Evolutionary conservation across 2,329 filamentous ascomycete genomes (phyloP), one percentile per base, ranked within the genome.

Genomic region (Hypoxylon sp.): DNA sequence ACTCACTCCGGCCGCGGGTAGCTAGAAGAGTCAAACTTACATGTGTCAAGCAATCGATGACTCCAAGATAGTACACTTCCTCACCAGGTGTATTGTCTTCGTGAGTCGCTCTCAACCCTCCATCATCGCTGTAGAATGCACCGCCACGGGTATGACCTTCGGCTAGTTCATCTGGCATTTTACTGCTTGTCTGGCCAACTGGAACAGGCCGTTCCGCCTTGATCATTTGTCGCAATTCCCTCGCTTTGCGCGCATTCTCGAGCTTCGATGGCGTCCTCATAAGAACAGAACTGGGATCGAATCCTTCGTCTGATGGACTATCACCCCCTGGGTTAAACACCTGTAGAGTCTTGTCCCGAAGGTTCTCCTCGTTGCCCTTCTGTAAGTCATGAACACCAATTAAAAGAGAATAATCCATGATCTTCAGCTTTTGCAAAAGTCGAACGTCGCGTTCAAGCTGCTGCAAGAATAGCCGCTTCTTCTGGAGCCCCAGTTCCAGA

Each of bases 331-430:
- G 93, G 68, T 95, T 92, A 73, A 97, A 97, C 3, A 97, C 91
- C 69, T 94, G 87, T 40, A 99, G 75, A 0, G 92, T 97, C 76
- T 95, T 96, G 74, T 81, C 85, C 17, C 86, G 89, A 34, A 99
- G 78, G 48, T 97, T 96, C 70, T 99, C 94, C 63, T 97, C 91
- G 67, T 99, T 99, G 20, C 94, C 94, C 62, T 90, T 87, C 45
- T 85, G 84, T 13, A 95, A 72, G 68, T 99, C 94, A 68, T 99
- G 94, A 40, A 97, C 94, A 38, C 94, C 94, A 45, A 99, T 86
- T 26, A 99, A 80, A 55, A 99, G 82, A 7, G 93, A 97, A 73
- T 99, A 99, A 71, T 99, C 94, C 94, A 99, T 99, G 65, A 99
- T 97, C 64, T 96, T 88, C 31, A 97, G 78, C 63, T 82, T 85